A percentile compares a stretch with the other conserved stretches of the same genome.
phyloP scores from a whole-genome alignment of 139 green algal genomes.

The Mesostigma viride region DNA sequence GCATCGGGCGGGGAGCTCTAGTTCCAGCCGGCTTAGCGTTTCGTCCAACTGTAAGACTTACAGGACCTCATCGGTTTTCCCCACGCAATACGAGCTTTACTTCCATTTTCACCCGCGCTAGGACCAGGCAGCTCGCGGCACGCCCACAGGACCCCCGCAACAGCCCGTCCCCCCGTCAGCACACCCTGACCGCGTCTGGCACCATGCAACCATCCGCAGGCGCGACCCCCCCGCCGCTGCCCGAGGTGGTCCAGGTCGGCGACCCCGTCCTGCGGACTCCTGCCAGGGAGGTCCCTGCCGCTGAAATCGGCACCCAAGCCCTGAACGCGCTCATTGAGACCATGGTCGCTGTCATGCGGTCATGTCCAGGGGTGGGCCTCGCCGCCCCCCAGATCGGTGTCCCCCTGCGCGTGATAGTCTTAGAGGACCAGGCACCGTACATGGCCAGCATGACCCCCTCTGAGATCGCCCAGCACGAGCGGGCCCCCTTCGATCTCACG shows the following conservation, averaged over 20 bases:
- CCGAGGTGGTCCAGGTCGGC: conserved; percentile 26
- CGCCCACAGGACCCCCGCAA: too few species aligned
- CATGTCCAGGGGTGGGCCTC: conserved; percentile 29
- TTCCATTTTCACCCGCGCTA: too few species aligned
- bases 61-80: too few species aligned
- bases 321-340: conserved; percentile 24
- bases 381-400: conserved; percentile 33
- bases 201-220: too few species aligned
- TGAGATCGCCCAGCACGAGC: conserved; percentile 17
- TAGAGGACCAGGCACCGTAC: conserved; percentile 28
- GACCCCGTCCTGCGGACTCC: conserved; percentile 29
- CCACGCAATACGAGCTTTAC: too few species aligned
- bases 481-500: conserved; percentile 26
- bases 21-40: too few species aligned
- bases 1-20: too few species aligned
- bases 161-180: too few species aligned
- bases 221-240: conserved; percentile 14
- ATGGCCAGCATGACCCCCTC: conserved; percentile 16
- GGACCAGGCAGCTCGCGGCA: too few species aligned
- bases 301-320: conserved; percentile 21
- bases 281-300: conserved; percentile 14
- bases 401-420: conserved; percentile 24
- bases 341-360: conserved; percentile 30
- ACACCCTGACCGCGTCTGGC: too few species aligned
- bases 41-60: too few species aligned